phyloP scores from a whole-genome alignment of 495 filamentous ascomycete genomes.

The Penicillium waksmanii region DNA sequence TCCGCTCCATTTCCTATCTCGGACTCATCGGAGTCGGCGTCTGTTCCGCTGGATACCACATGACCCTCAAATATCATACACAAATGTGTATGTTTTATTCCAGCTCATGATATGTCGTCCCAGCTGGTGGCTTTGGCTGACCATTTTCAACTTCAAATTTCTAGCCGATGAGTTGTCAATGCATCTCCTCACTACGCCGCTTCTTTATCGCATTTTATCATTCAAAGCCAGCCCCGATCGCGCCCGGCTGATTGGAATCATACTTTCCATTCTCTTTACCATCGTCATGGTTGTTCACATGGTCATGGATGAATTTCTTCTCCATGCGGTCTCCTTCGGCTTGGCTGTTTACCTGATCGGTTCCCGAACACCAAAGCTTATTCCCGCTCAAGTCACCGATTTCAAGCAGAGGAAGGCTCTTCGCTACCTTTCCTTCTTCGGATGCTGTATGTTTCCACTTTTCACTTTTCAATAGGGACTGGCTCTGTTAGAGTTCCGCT shows the following conservation, averaged over 20 bases:
- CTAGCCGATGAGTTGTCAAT: conserved; percentile 40
- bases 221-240: conserved; percentile 25
- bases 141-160: too few species aligned
- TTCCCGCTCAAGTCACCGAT: conserved; percentile 24
- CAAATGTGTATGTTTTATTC: conserved; percentile 35
- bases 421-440: conserved; percentile 24
- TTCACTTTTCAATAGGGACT: background rate
- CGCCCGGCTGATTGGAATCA: conserved; percentile 19
- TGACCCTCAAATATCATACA: conserved; percentile 41
- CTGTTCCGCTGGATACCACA: conserved; percentile 37
- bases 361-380: conserved; percentile 25
- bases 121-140: background rate
- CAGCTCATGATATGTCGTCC: background rate
- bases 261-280: conserved; percentile 25
- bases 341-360: conserved; percentile 31
- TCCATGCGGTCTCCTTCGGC: conserved; percentile 33
- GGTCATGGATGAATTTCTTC: conserved; percentile 37
- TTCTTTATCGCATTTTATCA: conserved; percentile 35
- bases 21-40: conserved; percentile 38
- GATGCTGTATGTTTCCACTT: conserved; percentile 25
- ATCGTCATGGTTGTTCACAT: conserved; percentile 38
- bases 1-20: conserved; percentile 33
- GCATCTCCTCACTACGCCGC: conserved; percentile 40
- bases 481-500: background rate
- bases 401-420: conserved; percentile 18